Evolutionary conservation across 805 yeast genomes (phyloP).

Genomic region (Wickerhamiella hasegawae): DNA sequence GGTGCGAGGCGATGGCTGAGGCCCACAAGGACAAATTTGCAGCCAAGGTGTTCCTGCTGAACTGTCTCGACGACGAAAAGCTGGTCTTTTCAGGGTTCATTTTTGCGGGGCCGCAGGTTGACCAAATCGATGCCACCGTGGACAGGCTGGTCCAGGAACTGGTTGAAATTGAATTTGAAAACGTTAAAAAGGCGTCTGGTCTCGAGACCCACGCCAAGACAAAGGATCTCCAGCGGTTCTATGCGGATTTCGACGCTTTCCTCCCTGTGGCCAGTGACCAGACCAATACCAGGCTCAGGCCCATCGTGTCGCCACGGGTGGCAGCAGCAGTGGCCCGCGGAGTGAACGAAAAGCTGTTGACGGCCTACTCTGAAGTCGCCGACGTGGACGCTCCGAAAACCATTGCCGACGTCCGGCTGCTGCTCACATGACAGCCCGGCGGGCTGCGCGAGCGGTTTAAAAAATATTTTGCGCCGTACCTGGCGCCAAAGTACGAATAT

Average conservation of each 20-base stretch:
- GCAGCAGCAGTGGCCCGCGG: not conserved
- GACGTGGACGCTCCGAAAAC: not conserved
- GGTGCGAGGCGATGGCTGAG: slow-evolving; percentile 17
- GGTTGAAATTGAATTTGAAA: slow-evolving; percentile 15
- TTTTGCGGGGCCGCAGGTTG: slow-evolving; percentile 19
- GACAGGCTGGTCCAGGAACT: slow-evolving; percentile 17
- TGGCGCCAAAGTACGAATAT: no score
- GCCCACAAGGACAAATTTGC: slow-evolving; percentile 9
- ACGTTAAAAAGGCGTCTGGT: slow-evolving; percentile 15
- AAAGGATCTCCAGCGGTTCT: no score
- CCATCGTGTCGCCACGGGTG: not conserved
- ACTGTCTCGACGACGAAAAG: slow-evolving; percentile 22
- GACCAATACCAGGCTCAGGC: not conserved
- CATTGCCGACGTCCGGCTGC: not conserved
- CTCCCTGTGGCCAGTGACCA: not conserved
- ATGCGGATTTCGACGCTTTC: not conserved
- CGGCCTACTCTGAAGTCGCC: not conserved
- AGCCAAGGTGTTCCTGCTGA: slow-evolving; percentile 19
- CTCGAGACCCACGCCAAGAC: no score
- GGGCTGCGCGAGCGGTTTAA: not conserved
- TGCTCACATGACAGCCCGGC: not conserved
- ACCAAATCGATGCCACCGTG: slow-evolving; percentile 15
- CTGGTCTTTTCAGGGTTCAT: slow-evolving; percentile 17
- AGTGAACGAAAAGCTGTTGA: not conserved
- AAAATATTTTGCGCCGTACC: no score